Evolutionary conservation across 129 eudicot species (phyloP).

Genomic region (Helichrysum umbraculigerum): DNA sequence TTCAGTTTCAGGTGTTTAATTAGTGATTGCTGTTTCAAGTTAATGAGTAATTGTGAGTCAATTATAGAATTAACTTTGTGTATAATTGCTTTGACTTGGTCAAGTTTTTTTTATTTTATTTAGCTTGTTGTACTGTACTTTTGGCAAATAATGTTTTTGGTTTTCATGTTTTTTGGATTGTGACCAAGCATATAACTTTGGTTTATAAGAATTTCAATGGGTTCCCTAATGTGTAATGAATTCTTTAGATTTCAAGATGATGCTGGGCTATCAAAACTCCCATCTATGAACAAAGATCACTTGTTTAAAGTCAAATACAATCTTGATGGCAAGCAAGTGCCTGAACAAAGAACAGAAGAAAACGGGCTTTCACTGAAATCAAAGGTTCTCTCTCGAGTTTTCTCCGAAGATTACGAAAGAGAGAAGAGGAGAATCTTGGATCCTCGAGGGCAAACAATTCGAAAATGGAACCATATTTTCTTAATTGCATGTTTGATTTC

Average conservation of each 20-base stretch:
- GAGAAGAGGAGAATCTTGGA: slow-evolving; percentile 75
- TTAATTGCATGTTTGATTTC: slow-evolving; percentile 86
- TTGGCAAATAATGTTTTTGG: background rate
- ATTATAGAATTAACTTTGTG: slow-evolving; percentile 11
- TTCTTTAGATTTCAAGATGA: slow-evolving; percentile 64
- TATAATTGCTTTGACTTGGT: slow-evolving; percentile 25
- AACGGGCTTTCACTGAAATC: slow-evolving; percentile 54
- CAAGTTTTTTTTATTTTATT: slow-evolving; percentile 10
- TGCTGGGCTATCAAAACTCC: slow-evolving; percentile 42
- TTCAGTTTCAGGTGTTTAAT: slow-evolving; percentile 19
- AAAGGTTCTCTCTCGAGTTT: slow-evolving; percentile 88
- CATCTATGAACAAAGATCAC: slow-evolving; percentile 42
- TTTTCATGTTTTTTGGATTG: background rate
- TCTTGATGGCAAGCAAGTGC: slow-evolving; percentile 57
- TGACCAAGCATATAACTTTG: slow-evolving; percentile 9
- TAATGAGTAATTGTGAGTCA: slow-evolving; percentile 17
- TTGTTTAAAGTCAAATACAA: slow-evolving; percentile 52
- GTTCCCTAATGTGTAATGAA: slow-evolving; percentile 6
- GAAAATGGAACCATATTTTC: slow-evolving; percentile 86
- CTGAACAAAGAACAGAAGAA: slow-evolving; percentile 37
- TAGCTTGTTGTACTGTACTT: slow-evolving; percentile 19
- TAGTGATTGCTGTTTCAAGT: slow-evolving; percentile 15
- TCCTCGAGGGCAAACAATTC: slow-evolving; percentile 73
- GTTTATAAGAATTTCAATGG: slow-evolving; percentile 14
- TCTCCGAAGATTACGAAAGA: slow-evolving; percentile 91